Conservation (phyloP, 768 basidiomycete species). For the Baorangia bicolor region DNA sequence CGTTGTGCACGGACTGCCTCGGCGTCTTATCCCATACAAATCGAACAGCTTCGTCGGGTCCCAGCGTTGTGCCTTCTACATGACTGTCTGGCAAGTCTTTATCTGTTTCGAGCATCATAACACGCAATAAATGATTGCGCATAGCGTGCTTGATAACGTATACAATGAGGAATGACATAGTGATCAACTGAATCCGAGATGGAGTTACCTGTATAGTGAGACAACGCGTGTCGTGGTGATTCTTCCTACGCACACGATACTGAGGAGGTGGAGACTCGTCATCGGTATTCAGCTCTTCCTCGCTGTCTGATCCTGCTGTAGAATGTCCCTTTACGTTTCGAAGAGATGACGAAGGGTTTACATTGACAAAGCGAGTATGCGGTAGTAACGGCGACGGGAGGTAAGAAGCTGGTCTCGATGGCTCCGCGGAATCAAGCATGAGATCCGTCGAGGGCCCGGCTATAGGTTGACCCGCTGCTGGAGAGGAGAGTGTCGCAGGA, state of each 20-base stretch:
- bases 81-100: slow-evolving; percentile 63
- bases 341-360: slow-evolving; percentile 10
- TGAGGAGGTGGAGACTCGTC: slow-evolving; percentile 34
- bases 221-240: slow-evolving; percentile 63
- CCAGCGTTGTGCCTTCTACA: slow-evolving; percentile 48
- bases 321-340: slow-evolving; percentile 30
- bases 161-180: slow-evolving; percentile 1
- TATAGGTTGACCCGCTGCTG: slow-evolving; percentile 12
- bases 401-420: slow-evolving; percentile 1
- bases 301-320: slow-evolving; percentile 35
- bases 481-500: slow-evolving; percentile 23
- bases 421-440: not conserved
- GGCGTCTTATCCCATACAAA: slow-evolving; percentile 81
- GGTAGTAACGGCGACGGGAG: slow-evolving; percentile 19
- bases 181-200: not conserved
- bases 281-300: slow-evolving; percentile 36
- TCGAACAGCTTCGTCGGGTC: slow-evolving; percentile 55
- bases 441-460: slow-evolving; percentile 7
- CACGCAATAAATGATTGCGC: slow-evolving; percentile 59
- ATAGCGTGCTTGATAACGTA: slow-evolving; percentile 56
- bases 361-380: slow-evolving; percentile 21
- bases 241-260: slow-evolving; percentile 45
- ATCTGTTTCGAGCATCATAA: slow-evolving; percentile 57
- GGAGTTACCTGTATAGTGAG: slow-evolving; percentile 63
- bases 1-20: slow-evolving; percentile 73